These are phyloP conservation scores for Fraxinus ornus DNA, from an alignment of 305 asterid species.

Conservation along the genomic window DNA sequence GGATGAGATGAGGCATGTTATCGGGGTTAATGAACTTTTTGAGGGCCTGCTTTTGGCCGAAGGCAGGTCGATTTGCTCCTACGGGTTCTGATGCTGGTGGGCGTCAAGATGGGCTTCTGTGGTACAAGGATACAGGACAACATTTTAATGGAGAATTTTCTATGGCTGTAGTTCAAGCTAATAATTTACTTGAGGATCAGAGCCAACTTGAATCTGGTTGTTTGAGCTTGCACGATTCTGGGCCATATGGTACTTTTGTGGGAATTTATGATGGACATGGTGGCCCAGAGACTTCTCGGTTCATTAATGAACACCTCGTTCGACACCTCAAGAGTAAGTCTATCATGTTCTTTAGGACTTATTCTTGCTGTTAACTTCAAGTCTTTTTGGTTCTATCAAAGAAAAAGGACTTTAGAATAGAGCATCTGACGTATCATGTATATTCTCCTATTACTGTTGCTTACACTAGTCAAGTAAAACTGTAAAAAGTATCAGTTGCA, in stretches of 20 bases:
- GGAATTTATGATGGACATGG: constrained; percentile 94
- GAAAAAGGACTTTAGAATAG: constrained; percentile 12
- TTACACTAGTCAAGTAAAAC: constrained; percentile 4
- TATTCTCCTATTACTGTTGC: not conserved
- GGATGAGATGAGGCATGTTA: constrained; percentile 97
- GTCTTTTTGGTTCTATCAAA: constrained; percentile 8
- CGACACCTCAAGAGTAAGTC: constrained; percentile 80
- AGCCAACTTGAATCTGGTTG: constrained; percentile 88
- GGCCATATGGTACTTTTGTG: constrained; percentile 87
- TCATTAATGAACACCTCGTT: constrained; percentile 70
- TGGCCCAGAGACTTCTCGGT: constrained; percentile 85
- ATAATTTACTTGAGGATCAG: constrained; percentile 90
- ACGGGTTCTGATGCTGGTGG: constrained; percentile 67
- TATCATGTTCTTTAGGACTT: not conserved
- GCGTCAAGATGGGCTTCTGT: constrained; percentile 80
- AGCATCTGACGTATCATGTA: not conserved
- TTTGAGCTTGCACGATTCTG: constrained; percentile 64
- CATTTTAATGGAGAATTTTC: constrained; percentile 89
- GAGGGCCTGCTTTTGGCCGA: constrained; percentile 90
- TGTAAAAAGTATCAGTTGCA: not conserved
- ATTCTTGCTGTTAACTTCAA: not conserved
- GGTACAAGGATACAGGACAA: constrained; percentile 89
- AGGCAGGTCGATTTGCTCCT: constrained; percentile 51
- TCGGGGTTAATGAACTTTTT: constrained; percentile 78
- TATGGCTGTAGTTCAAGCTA: constrained; percentile 98